Base-by-base conservation (phyloP, 768 basidiomycete species). In the Leccinum fibrillosum region DNA sequence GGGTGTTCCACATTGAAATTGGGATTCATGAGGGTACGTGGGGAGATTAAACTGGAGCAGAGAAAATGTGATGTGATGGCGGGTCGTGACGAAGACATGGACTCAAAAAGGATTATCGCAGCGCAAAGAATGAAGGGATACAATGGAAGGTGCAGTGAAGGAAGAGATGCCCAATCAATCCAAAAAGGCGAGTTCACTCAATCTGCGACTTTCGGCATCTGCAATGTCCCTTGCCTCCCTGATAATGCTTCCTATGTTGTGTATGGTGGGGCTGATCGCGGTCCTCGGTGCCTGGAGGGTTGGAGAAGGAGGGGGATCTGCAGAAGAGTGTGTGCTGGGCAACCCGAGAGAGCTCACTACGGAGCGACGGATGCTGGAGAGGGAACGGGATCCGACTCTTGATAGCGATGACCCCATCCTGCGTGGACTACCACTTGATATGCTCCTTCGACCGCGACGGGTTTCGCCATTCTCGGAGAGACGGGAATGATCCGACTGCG, bases 101-200 rank as follows among this genome's bases (percentile, higher is more conserved):
- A 42, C 42, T 44, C 42, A 44, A 44, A 44, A 44, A 44, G 11
- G 19, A 44, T 44, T 44, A 44, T 44, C 42, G 42, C 9, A 10
- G 5, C 11, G 19, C 39, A 42, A 19, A n/a, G 39, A 44, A 44
- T 12, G 19, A 48, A 49, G 28, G 19, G 39, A 5, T 35, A 23
- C 19, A 47, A 56, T 12, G 35, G 32, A 45, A 44, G 19, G 19
- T 11, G 42, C 10, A 35, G 21, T 1, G n/a, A 30, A n/a, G 7
- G 11, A 42, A 52, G 30, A 25, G 47, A 61, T 47, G 55, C 44
- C 21, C 53, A 30, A 58, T 73, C 70, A 73, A 61, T 73, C 62
- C 66, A 88, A 72, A 67, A 90, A 91, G 54, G 88, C 88, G 65
- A 88, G 68, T 75, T 91, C 89, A 47, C 85, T 84, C 77, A 89